Evolutionary conservation across 345 rosid species (phyloP), one percentile per base, ranked within the genome.

Genomic region (Citrus australasica): DNA sequence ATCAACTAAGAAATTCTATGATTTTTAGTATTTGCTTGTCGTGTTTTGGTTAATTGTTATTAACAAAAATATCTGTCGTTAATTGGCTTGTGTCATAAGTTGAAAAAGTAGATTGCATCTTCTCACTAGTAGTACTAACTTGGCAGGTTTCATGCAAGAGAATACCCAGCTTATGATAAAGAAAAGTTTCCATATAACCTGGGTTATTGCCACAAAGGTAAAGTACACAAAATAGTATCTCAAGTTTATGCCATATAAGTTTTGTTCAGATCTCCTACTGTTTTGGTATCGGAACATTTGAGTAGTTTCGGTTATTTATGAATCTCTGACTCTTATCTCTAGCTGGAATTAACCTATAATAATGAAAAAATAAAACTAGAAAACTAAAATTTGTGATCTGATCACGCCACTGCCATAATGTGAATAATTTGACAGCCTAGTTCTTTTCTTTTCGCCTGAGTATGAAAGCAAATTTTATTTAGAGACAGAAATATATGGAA

Each of bases 141-240:
- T 79, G 81, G 75, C 82, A 93, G 99, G 88, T 93, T 95, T 78
- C 99, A 95, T 87, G 98, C 97, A 35, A 93, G 85, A 84, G 99
- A 95, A 82, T 95, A 91, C 80, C 99, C 99, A 60, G 90, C 87
- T 16, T 93, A 85, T 67, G 93, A 92, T 79, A 83, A 91, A 84
- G 74, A 84, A 65, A 82, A 51, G 24, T 95, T 95, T 85, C 95
- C 98, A 2, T 86, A 37, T 82, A 86, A 88, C 75, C 85, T 91
- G 95, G 98, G 99, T n/a, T 93, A 86, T 82, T 95, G 99, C 80
- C 98, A 95, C 80, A 88, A 16, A 82, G 97, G 99, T 93, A 85
- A 61, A 11, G n/a, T 78, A 2, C 22, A 38, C 46, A 46, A 10
- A 5, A 7, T 3, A 35, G 40, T n/a, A 32, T 56, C 14, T 33